These are phyloP conservation scores for Sphagnurus paluster DNA, from an alignment of 1,284 basidiomycete species.

Conservation along the genomic window DNA sequence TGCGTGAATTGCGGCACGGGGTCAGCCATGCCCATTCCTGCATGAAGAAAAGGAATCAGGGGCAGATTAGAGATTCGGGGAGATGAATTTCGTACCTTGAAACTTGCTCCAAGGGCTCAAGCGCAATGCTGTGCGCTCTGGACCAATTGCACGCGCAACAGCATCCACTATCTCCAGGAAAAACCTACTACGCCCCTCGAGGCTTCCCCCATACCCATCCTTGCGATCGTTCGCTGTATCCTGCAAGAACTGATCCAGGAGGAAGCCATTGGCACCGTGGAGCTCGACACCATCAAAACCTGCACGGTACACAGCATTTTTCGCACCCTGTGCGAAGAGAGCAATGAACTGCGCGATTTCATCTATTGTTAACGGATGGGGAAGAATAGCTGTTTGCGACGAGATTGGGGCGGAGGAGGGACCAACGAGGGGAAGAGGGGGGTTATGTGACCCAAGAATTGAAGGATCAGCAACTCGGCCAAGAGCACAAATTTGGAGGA, in stretches of 20 bases:
- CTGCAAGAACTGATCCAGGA: conserved; percentile 43
- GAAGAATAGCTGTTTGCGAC: conserved; percentile 1
- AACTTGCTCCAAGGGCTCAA: conserved; percentile 37
- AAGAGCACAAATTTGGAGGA: conserved; percentile 44
- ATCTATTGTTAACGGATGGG: conserved; percentile 29
- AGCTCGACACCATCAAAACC: conserved; percentile 40
- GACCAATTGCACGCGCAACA: conserved; percentile 31
- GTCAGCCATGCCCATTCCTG: conserved; percentile 48
- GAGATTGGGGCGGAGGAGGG: conserved; percentile 43
- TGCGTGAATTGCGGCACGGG: conserved; percentile 44
- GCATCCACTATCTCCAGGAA: conserved; percentile 40
- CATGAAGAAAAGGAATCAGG: background rate
- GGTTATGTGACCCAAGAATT: conserved; percentile 25
- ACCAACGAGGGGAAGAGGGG: conserved; percentile 17
- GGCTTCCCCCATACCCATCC: conserved; percentile 51
- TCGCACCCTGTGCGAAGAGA: conserved; percentile 36
- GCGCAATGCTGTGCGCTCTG: conserved; percentile 38
- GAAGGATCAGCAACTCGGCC: conserved; percentile 34
- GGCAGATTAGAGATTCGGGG: conserved; percentile 13
- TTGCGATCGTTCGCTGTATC: conserved; percentile 46
- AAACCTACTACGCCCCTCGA: conserved; percentile 49
- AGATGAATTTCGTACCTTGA: conserved; percentile 18
- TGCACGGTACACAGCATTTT: conserved; percentile 39
- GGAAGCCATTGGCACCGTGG: conserved; percentile 37
- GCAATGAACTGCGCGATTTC: conserved; percentile 45